phyloP scores from a whole-genome alignment of 2,329 filamentous ascomycete species.

The Penicillium psychrosexuale region DNA sequence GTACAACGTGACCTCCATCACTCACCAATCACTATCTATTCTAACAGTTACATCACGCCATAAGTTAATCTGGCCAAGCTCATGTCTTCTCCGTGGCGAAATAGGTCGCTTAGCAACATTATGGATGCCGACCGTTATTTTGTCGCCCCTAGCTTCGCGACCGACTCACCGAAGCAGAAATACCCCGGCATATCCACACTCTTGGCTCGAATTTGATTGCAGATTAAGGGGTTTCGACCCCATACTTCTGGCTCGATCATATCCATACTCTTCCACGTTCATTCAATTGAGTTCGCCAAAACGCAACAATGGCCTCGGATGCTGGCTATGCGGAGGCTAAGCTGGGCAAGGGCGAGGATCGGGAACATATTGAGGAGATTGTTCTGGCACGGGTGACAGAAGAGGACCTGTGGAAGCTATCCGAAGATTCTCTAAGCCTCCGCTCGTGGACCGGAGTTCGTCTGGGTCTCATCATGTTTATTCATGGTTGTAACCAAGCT shows the following conservation, averaged over 20 bases:
- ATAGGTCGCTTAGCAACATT: conserved; percentile 5
- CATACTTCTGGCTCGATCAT: background rate
- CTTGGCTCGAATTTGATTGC: background rate
- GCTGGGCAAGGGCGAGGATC: conserved; percentile 2
- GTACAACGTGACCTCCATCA: conserved; percentile 5
- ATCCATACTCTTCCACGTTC: background rate
- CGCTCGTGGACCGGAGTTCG: conserved; percentile 44
- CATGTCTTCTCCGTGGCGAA: conserved; percentile 18
- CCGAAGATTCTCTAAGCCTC: conserved; percentile 41
- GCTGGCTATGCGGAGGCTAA: conserved; percentile 2
- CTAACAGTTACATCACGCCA: background rate
- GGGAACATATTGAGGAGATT: conserved; percentile 44
- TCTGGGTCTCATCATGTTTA: conserved; percentile 44
- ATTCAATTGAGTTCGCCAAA: background rate
- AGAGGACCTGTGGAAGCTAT: conserved; percentile 46
- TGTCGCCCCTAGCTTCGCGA: background rate
- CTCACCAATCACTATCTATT: conserved; percentile 10
- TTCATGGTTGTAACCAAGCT: conserved; percentile 50
- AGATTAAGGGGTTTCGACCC: background rate
- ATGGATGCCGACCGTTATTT: background rate
- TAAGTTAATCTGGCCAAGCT: background rate
- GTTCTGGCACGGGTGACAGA: conserved; percentile 47
- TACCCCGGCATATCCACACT: conserved; percentile 4
- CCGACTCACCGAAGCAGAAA: conserved; percentile 7
- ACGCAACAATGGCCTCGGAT: conserved; percentile 3